These are phyloP conservation scores for Pisolithus tinctorius DNA, from an alignment of 768 basidiomycete species.

Conservation along the genomic window DNA sequence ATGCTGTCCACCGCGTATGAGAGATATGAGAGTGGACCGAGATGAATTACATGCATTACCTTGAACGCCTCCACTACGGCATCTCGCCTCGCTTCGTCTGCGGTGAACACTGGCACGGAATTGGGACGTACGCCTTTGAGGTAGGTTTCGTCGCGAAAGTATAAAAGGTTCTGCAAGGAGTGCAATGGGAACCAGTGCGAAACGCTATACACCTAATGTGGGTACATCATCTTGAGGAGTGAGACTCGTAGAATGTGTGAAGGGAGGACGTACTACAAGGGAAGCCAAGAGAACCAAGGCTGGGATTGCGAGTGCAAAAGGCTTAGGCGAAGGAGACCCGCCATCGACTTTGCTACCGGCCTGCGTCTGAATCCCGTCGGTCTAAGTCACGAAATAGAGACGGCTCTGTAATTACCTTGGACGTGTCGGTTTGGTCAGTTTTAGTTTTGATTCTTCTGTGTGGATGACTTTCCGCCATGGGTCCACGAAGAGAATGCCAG, in stretches of 20 bases:
- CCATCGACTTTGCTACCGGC: no score
- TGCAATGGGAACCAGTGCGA: not conserved
- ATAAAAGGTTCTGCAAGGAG: constrained; percentile 3
- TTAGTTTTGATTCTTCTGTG: constrained; percentile 18
- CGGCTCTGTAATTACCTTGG: constrained; percentile 5
- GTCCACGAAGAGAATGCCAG: not conserved
- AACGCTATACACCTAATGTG: no score
- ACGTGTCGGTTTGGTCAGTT: not conserved
- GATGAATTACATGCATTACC: constrained; percentile 34
- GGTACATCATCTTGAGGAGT: no score
- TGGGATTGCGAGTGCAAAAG: no score
- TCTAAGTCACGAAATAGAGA: no score
- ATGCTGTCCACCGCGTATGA: constrained; percentile 42
- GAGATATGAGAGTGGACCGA: constrained; percentile 8
- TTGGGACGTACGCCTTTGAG: constrained; percentile 17
- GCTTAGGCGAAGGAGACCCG: no score
- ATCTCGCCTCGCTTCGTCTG: constrained; percentile 58
- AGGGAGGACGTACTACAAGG: no score
- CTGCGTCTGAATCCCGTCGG: no score
- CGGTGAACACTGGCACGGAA: constrained; percentile 26
- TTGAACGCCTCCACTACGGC: constrained; percentile 77
- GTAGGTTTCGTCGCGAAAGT: constrained; percentile 1
- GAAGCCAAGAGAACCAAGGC: no score
- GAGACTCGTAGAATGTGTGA: no score
- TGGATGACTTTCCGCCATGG: constrained; percentile 11